Evolutionary conservation across 371 early-diverging fungal genomes (phyloP), one percentile per base, ranked within the genome.

Genomic region (Mucor velutinosus): DNA sequence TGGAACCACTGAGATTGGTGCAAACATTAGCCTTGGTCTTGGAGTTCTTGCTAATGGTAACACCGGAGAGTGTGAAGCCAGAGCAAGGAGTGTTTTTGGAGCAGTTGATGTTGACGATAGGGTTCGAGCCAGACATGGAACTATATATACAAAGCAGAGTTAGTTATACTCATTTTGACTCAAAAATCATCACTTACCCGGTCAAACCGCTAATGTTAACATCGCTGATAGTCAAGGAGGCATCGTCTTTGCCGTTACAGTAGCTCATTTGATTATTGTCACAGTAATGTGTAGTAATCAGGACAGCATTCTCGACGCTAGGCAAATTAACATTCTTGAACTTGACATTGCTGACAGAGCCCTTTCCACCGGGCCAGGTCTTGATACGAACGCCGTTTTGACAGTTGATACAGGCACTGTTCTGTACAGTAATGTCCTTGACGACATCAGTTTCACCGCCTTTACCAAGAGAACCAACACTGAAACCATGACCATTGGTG

Each of bases 341-440:
- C 14, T 59, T 73, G 57, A 78, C 67, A 35, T 70, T 62, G 32
- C 51, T 55, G n/a, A 78, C 79, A 4, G 65, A 53, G 17, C 76
- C 74, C 60, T 72, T 72, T 25, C 79, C 76, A 17, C 79, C 76
- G 4, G 74, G 66, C 76, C 79, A 78, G 19, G 75, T 74, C 72
- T 79, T 79, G 69, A 76, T 74, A 63, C 78, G 67, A 23, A 79
- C 66, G 68, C 79, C 76, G 41, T 76, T 76, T 63, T 76, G 76
- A 49, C 79, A 79, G 60, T 79, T 67, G 37, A 57, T 71, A 66
- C 76, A 79, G 6, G 43, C 64, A 57, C 65, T 68, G 49, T 70
- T 30, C 4, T 64, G 45, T 17, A 79, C 60, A 32, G 58, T 69
- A n/a, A 79, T 63, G 41, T 60, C 69, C 19, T 62, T 57, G 33